These are phyloP conservation scores for Amaranthus cruentus DNA, from an alignment of 148 eudicot species.

Conservation along the genomic window DNA sequence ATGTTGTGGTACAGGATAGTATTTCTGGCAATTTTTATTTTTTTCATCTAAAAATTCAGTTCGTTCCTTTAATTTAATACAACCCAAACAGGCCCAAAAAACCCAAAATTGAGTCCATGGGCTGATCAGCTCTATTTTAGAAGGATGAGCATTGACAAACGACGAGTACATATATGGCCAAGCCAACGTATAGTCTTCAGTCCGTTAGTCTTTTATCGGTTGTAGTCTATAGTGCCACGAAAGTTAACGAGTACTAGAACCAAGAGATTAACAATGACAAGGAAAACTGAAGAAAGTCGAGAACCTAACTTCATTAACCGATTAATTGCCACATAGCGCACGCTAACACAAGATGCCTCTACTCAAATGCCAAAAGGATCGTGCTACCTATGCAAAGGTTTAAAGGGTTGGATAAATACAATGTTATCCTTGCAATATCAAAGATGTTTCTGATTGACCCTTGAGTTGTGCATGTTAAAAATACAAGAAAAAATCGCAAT, in stretches of 20 bases:
- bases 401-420: background rate
- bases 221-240: background rate
- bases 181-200: too few species aligned
- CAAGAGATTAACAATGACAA: background rate
- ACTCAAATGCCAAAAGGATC: too few species aligned
- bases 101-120: background rate
- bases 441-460: background rate
- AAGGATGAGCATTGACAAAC: background rate
- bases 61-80: too few species aligned
- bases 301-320: background rate
- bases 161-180: too few species aligned
- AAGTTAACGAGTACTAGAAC: background rate
- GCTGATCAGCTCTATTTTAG: background rate
- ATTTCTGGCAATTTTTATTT: background rate
- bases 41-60: too few species aligned
- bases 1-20: background rate
- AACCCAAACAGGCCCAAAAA: background rate
- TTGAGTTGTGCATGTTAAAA: conserved; percentile 1
- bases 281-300: background rate
- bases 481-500: background rate
- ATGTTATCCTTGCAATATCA: background rate
- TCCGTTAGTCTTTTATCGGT: too few species aligned
- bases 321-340: background rate
- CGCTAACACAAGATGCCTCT: too few species aligned
- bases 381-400: too few species aligned